Base-by-base conservation (phyloP, 208 protist species). In the Leishmania martiniquensis region DNA sequence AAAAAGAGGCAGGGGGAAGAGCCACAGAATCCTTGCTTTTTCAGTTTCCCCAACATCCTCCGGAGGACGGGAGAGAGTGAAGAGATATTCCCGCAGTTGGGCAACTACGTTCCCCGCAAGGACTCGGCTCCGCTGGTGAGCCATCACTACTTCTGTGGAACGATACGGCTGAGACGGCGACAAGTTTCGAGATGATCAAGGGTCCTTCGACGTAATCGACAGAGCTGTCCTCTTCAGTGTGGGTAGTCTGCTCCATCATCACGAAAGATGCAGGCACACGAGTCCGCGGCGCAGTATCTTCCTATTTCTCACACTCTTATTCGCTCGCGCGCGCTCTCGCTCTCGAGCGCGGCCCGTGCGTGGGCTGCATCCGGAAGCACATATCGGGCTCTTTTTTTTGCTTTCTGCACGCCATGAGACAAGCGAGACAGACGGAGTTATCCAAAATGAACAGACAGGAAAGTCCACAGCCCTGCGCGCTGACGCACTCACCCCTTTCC, bases 291-390 rank as follows among this genome's bases (percentile, higher is more conserved):
- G 44, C 4, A 39, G 37, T 10, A 20, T 44, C 62, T n/a, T 29
- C 62, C 6, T 63, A 5, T 67, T 63, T 63, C 7, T 32, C 25
- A n/a, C 25, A 12, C 37, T 4, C 62, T 44, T 12, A 2, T 13
- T 20, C 57, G 13, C 13, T 63, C 57, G 37, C 6, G 7, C 25
- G 0, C 66, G 17, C n/a, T n/a, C n/a, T n/a, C n/a, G n/a, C n/a
- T 25, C 13, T 63, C 57, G 37, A 22, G 7, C 25, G 0, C 66
- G 17, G 44, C 44, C 47, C 25, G 32, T 72, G 68, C 49, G 1
- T 59, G 47, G 39, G 68, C 44, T 13, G 37, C 39, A 44, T n/a
- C 4, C 49, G 47, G 68, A 44, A 72, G 68, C 32, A 72, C 68
- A 59, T 6, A 57, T 39, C 32, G 20, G 22, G 29, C 42, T 59